phyloP scores from a whole-genome alignment of 2,329 filamentous ascomycete species.

The Exophiala viscosa region DNA sequence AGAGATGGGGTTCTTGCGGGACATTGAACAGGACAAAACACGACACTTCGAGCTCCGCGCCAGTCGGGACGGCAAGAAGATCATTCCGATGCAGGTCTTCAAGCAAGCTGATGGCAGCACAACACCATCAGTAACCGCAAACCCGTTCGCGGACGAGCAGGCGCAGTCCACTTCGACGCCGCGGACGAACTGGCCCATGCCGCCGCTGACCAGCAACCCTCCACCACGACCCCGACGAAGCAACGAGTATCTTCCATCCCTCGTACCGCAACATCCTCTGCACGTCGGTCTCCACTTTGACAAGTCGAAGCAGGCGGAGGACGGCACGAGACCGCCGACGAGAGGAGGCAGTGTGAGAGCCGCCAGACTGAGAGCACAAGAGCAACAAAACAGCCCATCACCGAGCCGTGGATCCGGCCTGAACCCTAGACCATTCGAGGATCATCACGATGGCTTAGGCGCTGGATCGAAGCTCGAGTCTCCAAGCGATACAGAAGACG shows the following conservation, averaged over 20 bases:
- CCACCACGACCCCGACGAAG: background rate
- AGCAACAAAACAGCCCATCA: background rate
- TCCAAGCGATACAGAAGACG: constrained; percentile 8
- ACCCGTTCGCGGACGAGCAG: background rate
- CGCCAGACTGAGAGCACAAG: background rate
- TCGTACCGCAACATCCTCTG: constrained; percentile 2
- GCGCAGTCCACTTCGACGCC: background rate
- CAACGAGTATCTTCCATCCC: background rate
- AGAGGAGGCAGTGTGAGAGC: background rate
- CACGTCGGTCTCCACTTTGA: constrained; percentile 6
- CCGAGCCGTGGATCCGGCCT: background rate
- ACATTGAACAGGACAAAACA: constrained; percentile 58
- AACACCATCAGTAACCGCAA: background rate
- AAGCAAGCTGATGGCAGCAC: constrained; percentile 2
- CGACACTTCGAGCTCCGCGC: constrained; percentile 70
- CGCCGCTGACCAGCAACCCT: background rate
- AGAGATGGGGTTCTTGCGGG: constrained; percentile 12
- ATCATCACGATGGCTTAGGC: constrained; percentile 2
- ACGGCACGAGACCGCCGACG: background rate
- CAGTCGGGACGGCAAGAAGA: constrained; percentile 19
- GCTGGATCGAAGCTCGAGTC: constrained; percentile 9
- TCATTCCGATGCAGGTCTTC: constrained; percentile 25
- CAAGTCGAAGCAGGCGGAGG: background rate
- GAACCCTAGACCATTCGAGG: constrained; percentile 2
- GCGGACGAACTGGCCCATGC: constrained; percentile 7